phyloP scores from a whole-genome alignment of 306 rosid genomes.

The Trifolium subterraneum region DNA sequence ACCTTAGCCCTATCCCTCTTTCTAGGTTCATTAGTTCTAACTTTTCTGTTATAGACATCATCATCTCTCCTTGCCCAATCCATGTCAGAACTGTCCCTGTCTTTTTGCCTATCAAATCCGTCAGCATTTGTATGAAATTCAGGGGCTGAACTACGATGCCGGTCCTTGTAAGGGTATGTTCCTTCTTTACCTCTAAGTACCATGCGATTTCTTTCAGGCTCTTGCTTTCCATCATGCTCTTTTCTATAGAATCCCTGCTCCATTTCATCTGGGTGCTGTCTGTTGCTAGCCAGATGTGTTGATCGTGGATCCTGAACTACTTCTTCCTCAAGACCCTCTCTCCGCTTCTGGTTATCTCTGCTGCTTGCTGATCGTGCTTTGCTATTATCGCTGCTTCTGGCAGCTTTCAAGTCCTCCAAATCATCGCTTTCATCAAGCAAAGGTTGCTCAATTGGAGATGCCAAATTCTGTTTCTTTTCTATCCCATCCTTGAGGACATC shows the following conservation, averaged over 20 bases:
- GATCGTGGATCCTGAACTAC: slow-evolving; percentile 82
- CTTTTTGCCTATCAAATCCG: slow-evolving; percentile 78
- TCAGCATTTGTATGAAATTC: slow-evolving; percentile 68
- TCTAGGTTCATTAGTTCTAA: slow-evolving; percentile 78
- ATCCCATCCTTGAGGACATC: slow-evolving; percentile 55
- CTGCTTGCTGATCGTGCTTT: slow-evolving; percentile 95
- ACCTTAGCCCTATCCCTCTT: slow-evolving; percentile 85
- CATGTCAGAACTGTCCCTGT: slow-evolving; percentile 75
- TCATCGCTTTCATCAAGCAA: slow-evolving; percentile 66
- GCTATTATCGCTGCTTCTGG: slow-evolving; percentile 97
- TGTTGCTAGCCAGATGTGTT: slow-evolving; percentile 50
- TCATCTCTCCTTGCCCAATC: slow-evolving; percentile 81
- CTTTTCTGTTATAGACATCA: slow-evolving; percentile 77
- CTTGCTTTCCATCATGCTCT: slow-evolving; percentile 70
- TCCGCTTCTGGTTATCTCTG: slow-evolving; percentile 74
- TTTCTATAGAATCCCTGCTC: slow-evolving; percentile 67
- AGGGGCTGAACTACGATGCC: slow-evolving; percentile 69
- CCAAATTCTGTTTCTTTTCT: slow-evolving; percentile 52
- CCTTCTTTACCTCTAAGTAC: slow-evolving; percentile 69
- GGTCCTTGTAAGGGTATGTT: slow-evolving; percentile 68
- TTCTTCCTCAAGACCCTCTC: slow-evolving; percentile 88
- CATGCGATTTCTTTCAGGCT: slow-evolving; percentile 66
- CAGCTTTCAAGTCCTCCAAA: slow-evolving; percentile 82
- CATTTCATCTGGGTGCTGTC: slow-evolving; percentile 65
- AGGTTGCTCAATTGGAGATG: slow-evolving; percentile 66